Conservation (phyloP, 2,329 filamentous ascomycete genomes). For the Escovopsis sp. region DNA sequence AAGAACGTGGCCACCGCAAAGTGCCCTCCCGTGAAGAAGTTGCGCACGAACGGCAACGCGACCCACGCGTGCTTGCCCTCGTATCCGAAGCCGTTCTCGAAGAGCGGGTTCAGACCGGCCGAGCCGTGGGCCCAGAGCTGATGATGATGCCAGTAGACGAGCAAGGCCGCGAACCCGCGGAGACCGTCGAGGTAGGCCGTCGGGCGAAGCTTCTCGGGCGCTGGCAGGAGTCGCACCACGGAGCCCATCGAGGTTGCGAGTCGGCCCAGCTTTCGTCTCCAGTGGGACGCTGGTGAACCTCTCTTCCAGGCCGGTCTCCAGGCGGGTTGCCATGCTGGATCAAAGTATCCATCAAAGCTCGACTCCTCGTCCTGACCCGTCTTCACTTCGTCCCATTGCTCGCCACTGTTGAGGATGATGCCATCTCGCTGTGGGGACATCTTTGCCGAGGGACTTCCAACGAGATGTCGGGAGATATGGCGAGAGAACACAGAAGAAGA, state of each 20-base stretch:
- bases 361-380: slow-evolving; percentile 8
- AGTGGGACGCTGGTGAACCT: neutral
- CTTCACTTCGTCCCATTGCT: slow-evolving; percentile 20
- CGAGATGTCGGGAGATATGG: neutral
- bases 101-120: slow-evolving; percentile 18
- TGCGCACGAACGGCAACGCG: slow-evolving; percentile 41
- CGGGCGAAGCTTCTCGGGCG: slow-evolving; percentile 21
- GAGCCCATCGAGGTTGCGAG: slow-evolving; percentile 1
- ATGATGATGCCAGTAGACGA: slow-evolving; percentile 51
- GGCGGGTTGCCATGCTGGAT: slow-evolving; percentile 15
- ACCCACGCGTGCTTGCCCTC: slow-evolving; percentile 32
- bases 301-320: neutral
- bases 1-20: slow-evolving; percentile 43
- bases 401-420: slow-evolving; percentile 16
- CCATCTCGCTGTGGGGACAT: slow-evolving; percentile 19
- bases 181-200: slow-evolving; percentile 50
- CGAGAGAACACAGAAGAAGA: neutral
- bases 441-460: slow-evolving; percentile 3
- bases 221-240: neutral
- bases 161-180: slow-evolving; percentile 49
- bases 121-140: slow-evolving; percentile 39
- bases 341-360: slow-evolving; percentile 11
- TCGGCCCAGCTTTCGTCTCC: slow-evolving; percentile 1
- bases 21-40: slow-evolving; percentile 47
- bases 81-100: slow-evolving; percentile 41